These are phyloP conservation scores for Heliamphora exappendiculata DNA, from an alignment of 148 eudicot genomes.

Conservation along the genomic window DNA sequence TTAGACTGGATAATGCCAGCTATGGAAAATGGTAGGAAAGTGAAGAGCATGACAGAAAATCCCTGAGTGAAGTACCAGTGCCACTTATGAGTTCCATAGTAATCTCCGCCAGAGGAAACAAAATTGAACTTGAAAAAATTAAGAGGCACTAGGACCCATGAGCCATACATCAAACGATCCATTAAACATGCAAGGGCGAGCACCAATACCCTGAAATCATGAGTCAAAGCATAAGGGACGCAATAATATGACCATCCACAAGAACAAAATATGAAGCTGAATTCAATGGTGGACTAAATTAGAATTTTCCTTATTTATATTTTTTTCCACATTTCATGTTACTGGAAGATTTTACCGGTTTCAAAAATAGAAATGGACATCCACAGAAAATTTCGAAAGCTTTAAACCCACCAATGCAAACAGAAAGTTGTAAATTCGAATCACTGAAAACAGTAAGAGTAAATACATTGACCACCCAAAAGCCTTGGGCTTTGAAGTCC, in stretches of 20 bases:
- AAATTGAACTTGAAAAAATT: constrained; percentile 94
- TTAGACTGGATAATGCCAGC: constrained; percentile 62
- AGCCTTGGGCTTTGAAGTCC: too few relatives aligned
- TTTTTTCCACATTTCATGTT: neutral
- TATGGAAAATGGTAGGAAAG: constrained; percentile 71
- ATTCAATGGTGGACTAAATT: neutral
- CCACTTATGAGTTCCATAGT: constrained; percentile 96
- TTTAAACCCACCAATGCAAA: neutral
- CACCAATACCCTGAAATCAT: constrained; percentile 53
- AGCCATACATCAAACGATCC: constrained; percentile 77
- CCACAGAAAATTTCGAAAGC: neutral
- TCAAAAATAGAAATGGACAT: neutral
- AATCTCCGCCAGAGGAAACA: constrained; percentile 95
- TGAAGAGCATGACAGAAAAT: constrained; percentile 75
- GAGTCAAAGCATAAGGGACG: constrained; percentile 1
- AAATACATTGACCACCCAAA: too few relatives aligned
- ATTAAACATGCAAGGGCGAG: constrained; percentile 47
- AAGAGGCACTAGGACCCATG: constrained; percentile 86
- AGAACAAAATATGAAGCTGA: constrained; percentile 3
- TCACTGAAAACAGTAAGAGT: too few relatives aligned
- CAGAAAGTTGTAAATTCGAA: neutral
- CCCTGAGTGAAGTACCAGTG: constrained; percentile 99
- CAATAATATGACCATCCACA: neutral
- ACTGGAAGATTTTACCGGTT: neutral
- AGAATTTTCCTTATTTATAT: neutral